These are phyloP conservation scores for Davidsoniella australis DNA, from an alignment of 2,329 filamentous ascomycete species.

Conservation along the genomic window DNA sequence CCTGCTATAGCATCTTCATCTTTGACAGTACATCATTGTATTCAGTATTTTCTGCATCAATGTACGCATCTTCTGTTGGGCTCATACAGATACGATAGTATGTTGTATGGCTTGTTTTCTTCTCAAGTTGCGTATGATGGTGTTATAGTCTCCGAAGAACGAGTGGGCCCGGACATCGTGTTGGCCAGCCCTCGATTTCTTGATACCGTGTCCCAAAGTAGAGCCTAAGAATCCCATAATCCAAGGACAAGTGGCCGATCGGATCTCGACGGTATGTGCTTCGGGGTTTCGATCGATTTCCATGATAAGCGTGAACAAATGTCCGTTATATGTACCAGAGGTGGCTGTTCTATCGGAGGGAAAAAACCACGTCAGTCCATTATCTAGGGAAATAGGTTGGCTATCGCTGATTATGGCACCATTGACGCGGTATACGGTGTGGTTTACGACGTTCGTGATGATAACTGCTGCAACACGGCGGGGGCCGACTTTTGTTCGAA, in stretches of 20 bases:
- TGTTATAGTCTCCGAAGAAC: conserved; percentile 36
- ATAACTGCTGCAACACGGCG: conserved; percentile 34
- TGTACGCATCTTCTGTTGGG: too few species aligned
- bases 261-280: conserved; percentile 34
- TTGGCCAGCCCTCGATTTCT: conserved; percentile 14
- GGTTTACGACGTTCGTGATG: conserved; percentile 26
- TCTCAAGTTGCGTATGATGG: conserved; percentile 24
- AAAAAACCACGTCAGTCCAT: conserved; percentile 27
- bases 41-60: too few species aligned
- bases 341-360: conserved; percentile 23
- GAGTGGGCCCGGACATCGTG: conserved; percentile 30
- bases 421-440: conserved; percentile 28
- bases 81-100: too few species aligned
- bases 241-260: conserved; percentile 1
- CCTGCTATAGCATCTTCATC: too few species aligned
- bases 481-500: conserved; percentile 33
- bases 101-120: too few species aligned
- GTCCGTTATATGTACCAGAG: conserved; percentile 28
- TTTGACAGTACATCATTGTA: too few species aligned
- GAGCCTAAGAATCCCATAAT: conserved; percentile 30
- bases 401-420: conserved; percentile 37
- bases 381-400: conserved; percentile 34
- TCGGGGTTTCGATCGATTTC: conserved; percentile 26
- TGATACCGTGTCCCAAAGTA: conserved; percentile 40
- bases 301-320: conserved; percentile 40